Evolutionary conservation across 2,329 filamentous ascomycete genomes (phyloP).

Genomic region (Sporothrix pseudoabietina): DNA sequence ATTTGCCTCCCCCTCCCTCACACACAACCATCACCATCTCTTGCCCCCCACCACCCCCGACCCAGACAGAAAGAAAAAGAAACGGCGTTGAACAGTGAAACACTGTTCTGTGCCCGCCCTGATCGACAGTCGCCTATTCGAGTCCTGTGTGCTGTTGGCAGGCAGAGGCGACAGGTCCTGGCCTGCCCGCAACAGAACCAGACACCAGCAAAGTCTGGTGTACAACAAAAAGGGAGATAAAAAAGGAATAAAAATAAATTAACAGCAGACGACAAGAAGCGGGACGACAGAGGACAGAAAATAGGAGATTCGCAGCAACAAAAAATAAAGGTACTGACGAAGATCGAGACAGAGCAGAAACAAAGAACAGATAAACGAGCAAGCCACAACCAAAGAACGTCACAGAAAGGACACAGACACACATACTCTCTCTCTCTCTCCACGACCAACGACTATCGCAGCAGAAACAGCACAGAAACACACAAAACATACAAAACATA

Average conservation of each 20-base stretch:
- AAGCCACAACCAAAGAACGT: not conserved
- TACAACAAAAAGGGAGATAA: not conserved
- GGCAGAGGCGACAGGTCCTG: not conserved
- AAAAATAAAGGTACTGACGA: not conserved
- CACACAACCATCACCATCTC: not conserved
- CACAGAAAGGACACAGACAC: not conserved
- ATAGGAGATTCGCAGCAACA: not conserved
- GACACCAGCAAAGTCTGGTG: conserved; percentile 24
- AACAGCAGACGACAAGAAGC: not conserved
- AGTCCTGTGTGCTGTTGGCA: not conserved
- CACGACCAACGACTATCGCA: not conserved
- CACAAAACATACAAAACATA: not conserved
- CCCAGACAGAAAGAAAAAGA: conserved; percentile 10
- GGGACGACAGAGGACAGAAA: not conserved
- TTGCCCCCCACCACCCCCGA: not conserved
- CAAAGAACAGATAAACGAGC: not conserved
- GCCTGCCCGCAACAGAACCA: conserved; percentile 27
- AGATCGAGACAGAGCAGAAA: not conserved
- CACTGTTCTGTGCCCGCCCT: conserved; percentile 33
- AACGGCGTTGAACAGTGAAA: conserved; percentile 32
- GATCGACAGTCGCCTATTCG: conserved; percentile 34
- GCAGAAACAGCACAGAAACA: conserved; percentile 9
- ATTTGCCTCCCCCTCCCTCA: conserved; percentile 1
- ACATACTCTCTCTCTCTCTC: not conserved
- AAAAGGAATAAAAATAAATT: not conserved